Conservation (phyloP, 1,284 basidiomycete genomes). For the Ceratobasidium sp. region DNA sequence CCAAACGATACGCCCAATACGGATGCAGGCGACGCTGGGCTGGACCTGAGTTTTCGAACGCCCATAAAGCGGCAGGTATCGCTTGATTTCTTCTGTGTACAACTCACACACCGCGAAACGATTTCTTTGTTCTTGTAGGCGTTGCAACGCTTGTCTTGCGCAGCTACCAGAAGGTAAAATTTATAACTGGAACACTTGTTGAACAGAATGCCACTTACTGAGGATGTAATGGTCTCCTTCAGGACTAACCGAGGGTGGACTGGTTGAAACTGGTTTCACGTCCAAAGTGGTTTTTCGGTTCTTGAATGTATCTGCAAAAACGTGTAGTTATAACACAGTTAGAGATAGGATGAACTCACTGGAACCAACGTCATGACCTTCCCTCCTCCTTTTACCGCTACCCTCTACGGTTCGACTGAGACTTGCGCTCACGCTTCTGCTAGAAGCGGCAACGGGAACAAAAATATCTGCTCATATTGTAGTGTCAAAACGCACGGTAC, state of each 20-base stretch:
- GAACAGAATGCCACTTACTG: constrained; percentile 4
- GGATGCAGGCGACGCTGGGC: background rate
- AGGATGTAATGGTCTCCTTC: constrained; percentile 16
- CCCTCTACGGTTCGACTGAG: no score
- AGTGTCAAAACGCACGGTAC: no score
- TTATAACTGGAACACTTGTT: background rate
- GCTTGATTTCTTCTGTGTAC: constrained; percentile 26
- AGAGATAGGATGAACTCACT: background rate
- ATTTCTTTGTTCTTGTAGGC: constrained; percentile 20
- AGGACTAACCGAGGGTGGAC: constrained; percentile 1
- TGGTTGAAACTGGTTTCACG: background rate
- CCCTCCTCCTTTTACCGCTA: background rate
- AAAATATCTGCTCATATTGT: no score
- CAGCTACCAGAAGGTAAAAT: background rate
- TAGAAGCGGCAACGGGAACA: no score
- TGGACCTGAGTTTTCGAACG: constrained; percentile 26
- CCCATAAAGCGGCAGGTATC: constrained; percentile 37
- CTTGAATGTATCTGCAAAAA: background rate
- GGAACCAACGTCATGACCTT: background rate
- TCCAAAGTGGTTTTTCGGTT: background rate
- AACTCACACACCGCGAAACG: constrained; percentile 24
- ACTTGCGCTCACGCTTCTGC: background rate
- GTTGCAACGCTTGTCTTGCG: constrained; percentile 12
- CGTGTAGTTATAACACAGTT: background rate
- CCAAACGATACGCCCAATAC: constrained; percentile 23